These are phyloP conservation scores for Kodamaea neixiangensis DNA, from an alignment of 805 yeast genomes.

Conservation along the genomic window DNA sequence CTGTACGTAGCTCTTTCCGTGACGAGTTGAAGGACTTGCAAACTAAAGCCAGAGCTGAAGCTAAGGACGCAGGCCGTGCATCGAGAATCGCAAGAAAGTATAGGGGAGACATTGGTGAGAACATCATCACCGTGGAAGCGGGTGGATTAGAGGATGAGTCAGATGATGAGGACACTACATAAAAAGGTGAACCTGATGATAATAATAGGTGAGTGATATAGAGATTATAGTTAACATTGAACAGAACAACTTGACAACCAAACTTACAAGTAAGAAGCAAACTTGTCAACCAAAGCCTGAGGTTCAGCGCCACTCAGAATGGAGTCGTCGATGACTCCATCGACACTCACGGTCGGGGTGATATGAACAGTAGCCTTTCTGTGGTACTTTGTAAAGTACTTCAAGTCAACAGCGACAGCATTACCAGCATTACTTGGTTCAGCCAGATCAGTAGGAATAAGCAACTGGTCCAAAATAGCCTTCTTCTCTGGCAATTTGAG, in stretches of 20 bases:
- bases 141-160: slow-evolving; percentile 53
- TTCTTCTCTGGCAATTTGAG: slow-evolving; percentile 31
- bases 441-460: slow-evolving; percentile 24
- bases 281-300: slow-evolving; percentile 43
- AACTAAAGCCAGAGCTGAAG: slow-evolving; percentile 56
- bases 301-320: slow-evolving; percentile 64
- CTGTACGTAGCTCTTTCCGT: slow-evolving; percentile 71
- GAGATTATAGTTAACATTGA: background rate
- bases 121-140: slow-evolving; percentile 62
- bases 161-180: slow-evolving; percentile 44
- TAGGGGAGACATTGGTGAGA: slow-evolving; percentile 49
- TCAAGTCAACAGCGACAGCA: slow-evolving; percentile 59
- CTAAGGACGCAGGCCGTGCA: slow-evolving; percentile 55
- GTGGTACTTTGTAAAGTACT: slow-evolving; percentile 69
- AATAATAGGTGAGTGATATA: background rate
- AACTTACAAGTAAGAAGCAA: slow-evolving; percentile 29
- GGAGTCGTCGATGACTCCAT: slow-evolving; percentile 60
- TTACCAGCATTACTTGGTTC: slow-evolving; percentile 55
- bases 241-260: background rate
- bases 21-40: slow-evolving; percentile 58
- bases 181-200: slow-evolving; percentile 18
- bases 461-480: slow-evolving; percentile 39
- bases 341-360: slow-evolving; percentile 76
- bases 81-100: slow-evolving; percentile 80
- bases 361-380: slow-evolving; percentile 81